Base-by-base conservation (phyloP, 306 rosid genomes). In the Trifolium fragiferum region DNA sequence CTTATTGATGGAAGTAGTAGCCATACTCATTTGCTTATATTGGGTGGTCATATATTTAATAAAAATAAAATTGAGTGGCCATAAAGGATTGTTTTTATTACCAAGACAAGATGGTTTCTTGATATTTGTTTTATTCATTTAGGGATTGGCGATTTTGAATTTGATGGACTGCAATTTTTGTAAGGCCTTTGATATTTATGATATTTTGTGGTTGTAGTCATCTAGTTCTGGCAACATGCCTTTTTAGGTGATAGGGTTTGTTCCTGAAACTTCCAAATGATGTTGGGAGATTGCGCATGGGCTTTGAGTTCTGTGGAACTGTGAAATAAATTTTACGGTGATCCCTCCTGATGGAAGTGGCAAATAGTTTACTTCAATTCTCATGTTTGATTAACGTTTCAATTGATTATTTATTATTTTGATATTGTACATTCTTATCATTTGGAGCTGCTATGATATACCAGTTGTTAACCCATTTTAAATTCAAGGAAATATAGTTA, bases 211-310 rank as follows among this genome's bases (percentile, higher is more conserved):
- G 32, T 61, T 19, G 2, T 55, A 4, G 57, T 62, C 72, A 40
- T 32, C 32, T 64, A 62, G 19, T 13, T 61, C 59, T 10, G 4
- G 50, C 10, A 57, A 61, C n/a, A 18, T 25, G 46, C 10, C 10
- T 19, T 57, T 71, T 66, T 66, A 57, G 37, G 12, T 57, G 49
- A 18, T 43, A 32, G 25, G 19, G 7, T 30, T 66, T 57, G n/a
- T 20, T 23, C 23, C 5, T 38, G 12, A 67, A 67, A 53, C 69
- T 82, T 64, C 82, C 86, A 43, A 68, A 46, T 82, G 80, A 78
- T 82, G 82, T 27, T 77, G 82, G 86, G 80, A 82, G 0, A 73
- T 73, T 82, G 86, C 70, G 74, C 84, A 75, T 50, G 77, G 84
- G 81, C 73, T 75, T 76, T 81, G 84, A 81, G 69, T 75, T 72